phyloP scores from a whole-genome alignment of 192 early-diverging fungal genomes.

The Entomortierella chlamydospora region DNA sequence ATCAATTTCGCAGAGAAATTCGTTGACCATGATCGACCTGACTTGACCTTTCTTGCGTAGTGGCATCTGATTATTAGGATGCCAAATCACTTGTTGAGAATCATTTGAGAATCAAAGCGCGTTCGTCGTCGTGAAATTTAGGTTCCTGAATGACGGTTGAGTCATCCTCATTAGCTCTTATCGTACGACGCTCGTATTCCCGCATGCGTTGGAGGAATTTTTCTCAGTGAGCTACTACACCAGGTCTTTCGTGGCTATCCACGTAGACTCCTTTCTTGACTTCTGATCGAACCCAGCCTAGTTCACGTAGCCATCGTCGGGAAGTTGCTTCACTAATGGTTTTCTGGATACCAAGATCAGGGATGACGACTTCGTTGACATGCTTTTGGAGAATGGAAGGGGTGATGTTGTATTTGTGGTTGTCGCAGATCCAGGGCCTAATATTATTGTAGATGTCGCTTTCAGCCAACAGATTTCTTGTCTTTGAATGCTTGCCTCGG shows the following conservation, averaged over 20 bases:
- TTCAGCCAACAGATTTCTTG: background rate
- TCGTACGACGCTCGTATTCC: too few relatives aligned
- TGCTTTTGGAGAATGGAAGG: background rate
- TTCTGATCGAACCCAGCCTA: conserved; percentile 11
- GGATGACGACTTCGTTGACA: background rate
- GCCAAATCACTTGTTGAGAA: too few relatives aligned
- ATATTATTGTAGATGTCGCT: background rate
- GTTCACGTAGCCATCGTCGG: background rate
- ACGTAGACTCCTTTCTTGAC: conserved; percentile 29
- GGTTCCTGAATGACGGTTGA: too few relatives aligned
- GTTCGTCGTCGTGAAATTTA: too few relatives aligned
- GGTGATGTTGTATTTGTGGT: background rate
- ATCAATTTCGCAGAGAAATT: too few relatives aligned
- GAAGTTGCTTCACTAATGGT: background rate
- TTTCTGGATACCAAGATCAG: background rate
- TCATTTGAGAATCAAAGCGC: too few relatives aligned
- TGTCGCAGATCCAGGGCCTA: background rate
- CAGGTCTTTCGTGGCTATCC: conserved; percentile 21
- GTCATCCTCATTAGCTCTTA: background rate
- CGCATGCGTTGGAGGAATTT: too few relatives aligned
- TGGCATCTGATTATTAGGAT: too few relatives aligned
- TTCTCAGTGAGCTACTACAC: too few relatives aligned
- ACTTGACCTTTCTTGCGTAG: too few relatives aligned
- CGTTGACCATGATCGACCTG: too few relatives aligned
- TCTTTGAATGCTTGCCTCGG: background rate